phyloP scores from a whole-genome alignment of 2,329 filamentous ascomycete genomes.

The Tolypocladium cylindrosporum region DNA sequence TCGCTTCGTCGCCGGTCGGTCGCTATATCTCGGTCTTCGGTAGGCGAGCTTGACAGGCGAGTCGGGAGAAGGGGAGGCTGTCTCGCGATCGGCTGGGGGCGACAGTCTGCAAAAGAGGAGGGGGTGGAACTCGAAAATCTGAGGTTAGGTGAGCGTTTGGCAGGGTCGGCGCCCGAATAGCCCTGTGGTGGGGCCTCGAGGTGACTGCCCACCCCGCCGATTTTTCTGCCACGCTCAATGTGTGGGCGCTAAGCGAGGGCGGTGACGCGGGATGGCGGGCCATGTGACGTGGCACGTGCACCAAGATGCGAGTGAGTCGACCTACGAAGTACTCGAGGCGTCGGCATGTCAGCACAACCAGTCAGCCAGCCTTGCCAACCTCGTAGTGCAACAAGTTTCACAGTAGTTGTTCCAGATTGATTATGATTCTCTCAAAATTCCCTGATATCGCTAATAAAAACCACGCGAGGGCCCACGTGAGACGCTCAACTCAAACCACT shows the following conservation, averaged over 20 bases:
- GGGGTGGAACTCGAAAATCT: slow-evolving; percentile 15
- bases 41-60: slow-evolving; percentile 1
- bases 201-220: slow-evolving; percentile 22
- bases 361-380: background rate
- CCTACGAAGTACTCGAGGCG: too few relatives aligned
- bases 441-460: background rate
- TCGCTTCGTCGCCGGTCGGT: slow-evolving; percentile 9
- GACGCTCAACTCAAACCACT: background rate
- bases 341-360: background rate
- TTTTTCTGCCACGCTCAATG: slow-evolving; percentile 25
- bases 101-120: slow-evolving; percentile 6
- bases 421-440: background rate
- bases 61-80: slow-evolving; percentile 5
- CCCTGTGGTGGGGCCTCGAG: slow-evolving; percentile 26
- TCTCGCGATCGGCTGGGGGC: slow-evolving; percentile 11
- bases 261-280: slow-evolving; percentile 14
- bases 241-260: slow-evolving; percentile 33
- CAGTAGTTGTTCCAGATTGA: background rate
- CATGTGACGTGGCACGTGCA: slow-evolving; percentile 15
- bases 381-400: background rate
- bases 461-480: background rate
- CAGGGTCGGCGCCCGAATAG: slow-evolving; percentile 24
- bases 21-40: slow-evolving; percentile 5
- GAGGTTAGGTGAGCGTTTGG: slow-evolving; percentile 13
- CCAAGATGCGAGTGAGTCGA: too few relatives aligned